Conservation (phyloP, 2,329 filamentous ascomycete species). For the Diaporthe sp. region DNA sequence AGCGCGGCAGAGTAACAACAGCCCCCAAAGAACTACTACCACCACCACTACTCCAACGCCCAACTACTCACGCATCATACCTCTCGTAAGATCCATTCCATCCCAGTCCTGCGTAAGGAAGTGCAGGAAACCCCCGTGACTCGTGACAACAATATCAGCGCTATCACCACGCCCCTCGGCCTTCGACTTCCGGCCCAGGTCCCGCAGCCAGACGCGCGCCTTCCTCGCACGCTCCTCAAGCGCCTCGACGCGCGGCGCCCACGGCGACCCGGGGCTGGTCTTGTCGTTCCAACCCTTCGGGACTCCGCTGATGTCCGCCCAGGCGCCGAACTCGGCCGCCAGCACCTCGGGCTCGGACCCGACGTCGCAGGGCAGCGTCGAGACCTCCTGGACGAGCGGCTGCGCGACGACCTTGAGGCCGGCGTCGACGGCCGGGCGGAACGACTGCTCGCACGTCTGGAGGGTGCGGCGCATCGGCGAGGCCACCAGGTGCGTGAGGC, state of each 20-base stretch:
- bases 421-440: slow-evolving; percentile 68
- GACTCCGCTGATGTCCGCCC: slow-evolving; percentile 75
- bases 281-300: slow-evolving; percentile 81
- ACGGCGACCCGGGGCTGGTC: slow-evolving; percentile 55
- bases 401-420: slow-evolving; percentile 72
- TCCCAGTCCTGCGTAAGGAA: slow-evolving; percentile 88
- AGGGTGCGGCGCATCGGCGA: slow-evolving; percentile 87
- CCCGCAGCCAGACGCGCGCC: slow-evolving; percentile 71
- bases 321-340: slow-evolving; percentile 70
- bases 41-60: not conserved
- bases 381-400: slow-evolving; percentile 85
- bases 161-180: slow-evolving; percentile 47
- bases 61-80: slow-evolving; percentile 50
- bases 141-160: slow-evolving; percentile 79
- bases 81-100: slow-evolving; percentile 62
- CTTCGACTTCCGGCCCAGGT: slow-evolving; percentile 54
- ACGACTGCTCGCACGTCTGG: slow-evolving; percentile 80
- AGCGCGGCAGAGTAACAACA: slow-evolving; percentile 42
- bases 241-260: slow-evolving; percentile 63
- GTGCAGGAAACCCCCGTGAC: slow-evolving; percentile 88
- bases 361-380: slow-evolving; percentile 80
- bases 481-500: slow-evolving; percentile 79
- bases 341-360: slow-evolving; percentile 73
- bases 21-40: too few relatives aligned
- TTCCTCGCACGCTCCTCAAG: slow-evolving; percentile 73